Evolutionary conservation across 2,329 filamentous ascomycete species (phyloP), one percentile per base, ranked within the genome.

Genomic region (Sclerotinia subarctica): DNA sequence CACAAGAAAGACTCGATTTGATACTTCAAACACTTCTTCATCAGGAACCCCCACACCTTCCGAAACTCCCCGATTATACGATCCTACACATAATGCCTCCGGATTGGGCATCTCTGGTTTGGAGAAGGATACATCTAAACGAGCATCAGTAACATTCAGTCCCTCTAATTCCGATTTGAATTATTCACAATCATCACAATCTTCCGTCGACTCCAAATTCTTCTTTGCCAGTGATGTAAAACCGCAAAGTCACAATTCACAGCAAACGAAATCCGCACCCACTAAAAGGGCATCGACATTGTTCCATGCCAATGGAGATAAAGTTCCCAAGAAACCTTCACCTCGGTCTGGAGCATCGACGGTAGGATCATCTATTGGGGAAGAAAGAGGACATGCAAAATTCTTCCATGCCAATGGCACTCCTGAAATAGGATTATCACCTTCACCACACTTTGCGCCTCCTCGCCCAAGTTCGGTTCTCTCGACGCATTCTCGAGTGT

Each of bases 191-290:
- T 73, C 78, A 32, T 59, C 56, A 15, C 66, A 74, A 46, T 69
- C 73, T 56, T 46, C 69, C 42, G 71, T 63, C 26, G 84, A 86
- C 64, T 80, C 89, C 65, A 94, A 93, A 81, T 98, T 98, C 84
- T 97, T 99, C 78, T 94, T 96, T 77, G 95, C 94, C 38, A 92
- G 89, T 77, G 92, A 97, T 73, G 90, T 85, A 51, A 89, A 86
- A 73, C 54, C 64, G 52, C 49, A 65, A 13, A 57, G 19, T 57
- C 51, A 67, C 19, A 46, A n/a, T 47, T 51, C 53, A 17, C 53
- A 62, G 11, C 53, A 51, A 26, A 79, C 82, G 17, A 69, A 67
- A 54, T 71, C 72, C 49, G 53, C 72, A 21, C 49, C 64, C 49
- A 21, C 70, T 54, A 73, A 72, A 70, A 70, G 63, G 29, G 70